Percentiles rank a stretch among this genome's conserved stretches.
Conservation (phyloP, 2,329 filamentous ascomycete species). For the Venturia oleaginea region DNA sequence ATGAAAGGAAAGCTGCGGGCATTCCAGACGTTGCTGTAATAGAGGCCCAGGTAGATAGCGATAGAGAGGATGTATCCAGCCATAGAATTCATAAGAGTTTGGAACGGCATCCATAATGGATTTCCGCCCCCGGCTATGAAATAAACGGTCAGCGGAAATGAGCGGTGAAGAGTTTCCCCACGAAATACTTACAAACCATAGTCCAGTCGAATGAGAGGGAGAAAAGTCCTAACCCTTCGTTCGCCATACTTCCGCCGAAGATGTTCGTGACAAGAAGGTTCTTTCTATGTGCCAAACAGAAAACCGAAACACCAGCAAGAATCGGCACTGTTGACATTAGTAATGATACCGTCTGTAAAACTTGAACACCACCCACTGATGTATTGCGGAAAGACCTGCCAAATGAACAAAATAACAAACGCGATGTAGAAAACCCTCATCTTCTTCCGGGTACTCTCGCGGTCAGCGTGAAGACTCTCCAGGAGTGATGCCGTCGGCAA, state of each 20-base stretch:
- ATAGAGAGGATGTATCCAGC: constrained; percentile 15
- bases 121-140: constrained; percentile 17
- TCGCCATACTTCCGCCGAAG: constrained; percentile 14
- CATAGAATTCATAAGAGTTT: constrained; percentile 13
- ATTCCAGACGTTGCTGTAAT: constrained; percentile 14
- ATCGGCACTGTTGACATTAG: background rate
- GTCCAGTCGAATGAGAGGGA: constrained; percentile 35
- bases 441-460: constrained; percentile 12
- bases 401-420: constrained; percentile 17
- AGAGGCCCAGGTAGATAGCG: constrained; percentile 17
- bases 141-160: constrained; percentile 12
- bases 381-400: constrained; percentile 17
- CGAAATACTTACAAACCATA: constrained; percentile 10
- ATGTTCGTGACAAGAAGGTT: constrained; percentile 15
- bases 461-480: constrained; percentile 15
- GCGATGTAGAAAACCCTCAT: constrained; percentile 24
- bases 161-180: background rate
- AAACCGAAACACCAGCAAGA: constrained; percentile 14
- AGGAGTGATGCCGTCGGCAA: constrained; percentile 14
- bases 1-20: constrained; percentile 16
- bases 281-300: constrained; percentile 15
- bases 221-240: constrained; percentile 23
- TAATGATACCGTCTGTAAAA: background rate
- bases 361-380: constrained; percentile 16
- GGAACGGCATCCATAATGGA: constrained; percentile 13